Evolutionary conservation across 2,329 filamentous ascomycete genomes (phyloP), one percentile per base, ranked within the genome.

Genomic region (Dactylellina parvicollis): DNA sequence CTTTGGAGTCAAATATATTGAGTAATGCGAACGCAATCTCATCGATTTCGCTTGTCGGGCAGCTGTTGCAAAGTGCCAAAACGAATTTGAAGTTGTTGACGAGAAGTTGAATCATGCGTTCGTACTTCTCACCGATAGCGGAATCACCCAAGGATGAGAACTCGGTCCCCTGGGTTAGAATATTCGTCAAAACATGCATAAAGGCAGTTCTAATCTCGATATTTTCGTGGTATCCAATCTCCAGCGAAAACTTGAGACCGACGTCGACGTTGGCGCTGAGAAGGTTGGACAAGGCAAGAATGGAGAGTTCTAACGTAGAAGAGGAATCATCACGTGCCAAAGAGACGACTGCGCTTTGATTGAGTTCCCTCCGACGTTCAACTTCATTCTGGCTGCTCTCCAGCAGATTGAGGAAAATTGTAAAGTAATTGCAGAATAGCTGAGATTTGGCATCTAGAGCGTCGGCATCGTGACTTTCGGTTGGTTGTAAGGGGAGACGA

Each of bases 361-460:
- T n/a, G n/a, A n/a, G n/a, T 46, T 79, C 77, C 30, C 62, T 66
- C 20, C 75, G 72, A 20, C 76, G 75, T 36, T 75, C 76, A 16
- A 71, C 69, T 56, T 76, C 75, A 20, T 75, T 50, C 30, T 77
- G 76, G 34, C 71, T 78, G 26, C 69, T 76, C 34, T 78, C 77
- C 9, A 90, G 82, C 3, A 90, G 81, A 0, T 87, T 89, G 18
- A 90, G 81, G 77, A 90, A 90, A 5, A 87, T 83, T 74, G 89
- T 90, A 80, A 90, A 90, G 78, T 90, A 90, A 4, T 85, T 87
- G 74, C 89, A 87, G 77, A 90, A 90, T 85, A 90, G 88, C 77
- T 90, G 86, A 0, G 87, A 88, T 78, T 90, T 90, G 57, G 88
- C 83, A 79, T 90, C 88, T 75, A 87, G 89, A 59, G 86, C 87